Evolutionary conservation across 2,329 filamentous ascomycete genomes (phyloP).

Genomic region (Rasamsonia emersonii): DNA sequence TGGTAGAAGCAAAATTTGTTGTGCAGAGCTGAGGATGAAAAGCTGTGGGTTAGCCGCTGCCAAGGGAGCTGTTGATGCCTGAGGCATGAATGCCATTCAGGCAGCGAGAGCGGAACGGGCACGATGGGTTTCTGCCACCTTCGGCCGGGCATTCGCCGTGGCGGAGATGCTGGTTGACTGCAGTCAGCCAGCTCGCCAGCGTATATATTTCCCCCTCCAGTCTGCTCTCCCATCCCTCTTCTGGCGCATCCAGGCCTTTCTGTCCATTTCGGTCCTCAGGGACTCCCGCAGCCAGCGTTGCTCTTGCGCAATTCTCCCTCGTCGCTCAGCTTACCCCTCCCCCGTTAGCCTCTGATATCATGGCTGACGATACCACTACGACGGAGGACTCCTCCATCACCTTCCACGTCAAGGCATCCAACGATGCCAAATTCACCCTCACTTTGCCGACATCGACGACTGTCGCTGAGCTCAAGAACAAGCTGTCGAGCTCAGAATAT

Average conservation of each 20-base stretch:
- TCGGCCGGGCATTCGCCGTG: too few species aligned
- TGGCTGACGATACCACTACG: constrained; percentile 34
- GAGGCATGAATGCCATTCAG: constrained; percentile 3
- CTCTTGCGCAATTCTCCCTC: too few species aligned
- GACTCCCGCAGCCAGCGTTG: too few species aligned
- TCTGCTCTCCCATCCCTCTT: constrained; percentile 4
- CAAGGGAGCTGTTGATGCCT: constrained; percentile 4
- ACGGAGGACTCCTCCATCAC: constrained; percentile 68
- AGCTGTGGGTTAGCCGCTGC: constrained; percentile 9
- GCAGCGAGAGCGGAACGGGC: constrained; percentile 8
- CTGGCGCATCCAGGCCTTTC: too few species aligned
- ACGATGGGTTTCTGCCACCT: constrained; percentile 32
- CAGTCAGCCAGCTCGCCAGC: too few species aligned
- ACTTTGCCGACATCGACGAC: constrained; percentile 69
- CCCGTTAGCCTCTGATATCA: constrained; percentile 14
- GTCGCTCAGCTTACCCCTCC: too few species aligned
- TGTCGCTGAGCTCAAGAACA: constrained; percentile 80
- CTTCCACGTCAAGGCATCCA: constrained; percentile 97
- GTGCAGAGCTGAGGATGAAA: too few species aligned
- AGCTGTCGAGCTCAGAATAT: constrained; percentile 70
- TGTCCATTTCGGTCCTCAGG: too few species aligned
- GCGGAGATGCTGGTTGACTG: too few species aligned
- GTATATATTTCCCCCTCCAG: too few species aligned
- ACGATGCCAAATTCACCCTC: constrained; percentile 73
- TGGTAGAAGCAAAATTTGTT: neutral